Evolutionary conservation across 2,329 filamentous ascomycete genomes (phyloP).

Genomic region (Epichloe sylvatica): DNA sequence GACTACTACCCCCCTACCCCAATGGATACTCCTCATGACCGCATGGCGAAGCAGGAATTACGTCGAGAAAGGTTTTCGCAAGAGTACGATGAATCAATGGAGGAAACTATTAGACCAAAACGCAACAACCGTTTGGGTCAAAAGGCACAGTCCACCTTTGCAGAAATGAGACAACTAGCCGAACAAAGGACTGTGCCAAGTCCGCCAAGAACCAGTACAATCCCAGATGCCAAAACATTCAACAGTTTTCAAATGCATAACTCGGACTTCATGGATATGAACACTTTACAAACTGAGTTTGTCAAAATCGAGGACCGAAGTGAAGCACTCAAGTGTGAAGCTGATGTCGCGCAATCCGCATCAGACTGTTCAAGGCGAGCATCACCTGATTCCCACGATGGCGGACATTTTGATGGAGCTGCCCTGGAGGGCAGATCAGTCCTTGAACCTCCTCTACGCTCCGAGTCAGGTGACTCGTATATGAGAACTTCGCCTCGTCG

Average conservation of each 20-base stretch:
- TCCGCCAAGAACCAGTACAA: slow-evolving; percentile 37
- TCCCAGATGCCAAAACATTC: slow-evolving; percentile 32
- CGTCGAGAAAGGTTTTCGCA: slow-evolving; percentile 41
- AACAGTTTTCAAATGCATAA: slow-evolving; percentile 39
- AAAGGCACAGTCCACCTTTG: slow-evolving; percentile 39
- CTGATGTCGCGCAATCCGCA: slow-evolving; percentile 21
- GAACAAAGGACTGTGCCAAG: slow-evolving; percentile 38
- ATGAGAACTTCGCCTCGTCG: slow-evolving; percentile 27
- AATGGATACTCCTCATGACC: slow-evolving; percentile 45
- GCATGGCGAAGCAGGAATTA: slow-evolving; percentile 27
- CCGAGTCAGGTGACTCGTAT: slow-evolving; percentile 9
- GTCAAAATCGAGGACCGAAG: slow-evolving; percentile 24
- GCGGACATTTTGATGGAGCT: slow-evolving; percentile 22
- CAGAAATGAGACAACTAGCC: slow-evolving; percentile 42
- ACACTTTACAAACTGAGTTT: slow-evolving; percentile 32
- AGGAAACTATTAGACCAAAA: slow-evolving; percentile 48
- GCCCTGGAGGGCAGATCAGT: slow-evolving; percentile 31
- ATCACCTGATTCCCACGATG: slow-evolving; percentile 28
- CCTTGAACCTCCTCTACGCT: slow-evolving; percentile 16
- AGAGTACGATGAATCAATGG: slow-evolving; percentile 51
- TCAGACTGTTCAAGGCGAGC: slow-evolving; percentile 37
- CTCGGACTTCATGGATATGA: slow-evolving; percentile 43
- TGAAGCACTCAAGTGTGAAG: slow-evolving; percentile 20
- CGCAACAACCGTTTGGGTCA: slow-evolving; percentile 28
- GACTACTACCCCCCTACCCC: slow-evolving; percentile 54